These are phyloP conservation scores for Globisporangium splendens DNA, from an alignment of 352 stramenopile species.

Conservation along the genomic window DNA sequence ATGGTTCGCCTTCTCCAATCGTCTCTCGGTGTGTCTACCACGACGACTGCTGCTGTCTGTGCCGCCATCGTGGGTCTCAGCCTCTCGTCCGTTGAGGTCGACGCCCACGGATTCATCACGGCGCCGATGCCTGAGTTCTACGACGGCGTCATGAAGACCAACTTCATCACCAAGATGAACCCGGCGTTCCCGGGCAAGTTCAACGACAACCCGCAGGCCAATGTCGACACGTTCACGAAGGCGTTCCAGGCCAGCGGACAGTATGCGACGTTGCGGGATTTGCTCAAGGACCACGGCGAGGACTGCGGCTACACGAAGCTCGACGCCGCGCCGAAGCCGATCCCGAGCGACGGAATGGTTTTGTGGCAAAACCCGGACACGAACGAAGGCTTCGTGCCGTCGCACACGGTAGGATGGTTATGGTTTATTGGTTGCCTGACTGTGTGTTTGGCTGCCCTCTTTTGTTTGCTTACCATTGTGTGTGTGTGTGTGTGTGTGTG, in stretches of 20 bases:
- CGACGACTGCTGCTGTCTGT: no score
- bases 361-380: background rate
- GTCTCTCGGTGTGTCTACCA: no score
- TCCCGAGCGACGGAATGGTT: constrained; percentile 18
- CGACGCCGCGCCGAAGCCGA: constrained; percentile 30
- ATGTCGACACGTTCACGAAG: constrained; percentile 38
- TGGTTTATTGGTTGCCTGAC: background rate
- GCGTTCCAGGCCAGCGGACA: constrained; percentile 25
- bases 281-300: constrained; percentile 34
- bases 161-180: constrained; percentile 37
- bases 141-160: constrained; percentile 24
- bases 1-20: no score
- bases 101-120: constrained; percentile 54
- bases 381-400: background rate
- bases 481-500: no score
- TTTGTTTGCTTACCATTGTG: no score
- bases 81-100: background rate
- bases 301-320: constrained; percentile 41
- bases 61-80: no score
- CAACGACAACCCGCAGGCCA: constrained; percentile 45
- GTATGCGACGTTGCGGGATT: constrained; percentile 36
- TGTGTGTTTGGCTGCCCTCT: background rate
- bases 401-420: background rate
- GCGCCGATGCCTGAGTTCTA: constrained; percentile 36
- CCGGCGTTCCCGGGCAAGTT: constrained; percentile 47